Percentiles rank a stretch among this genome's conserved stretches.
Conservation (phyloP, 345 rosid species). For the Pelargonium nanum region DNA sequence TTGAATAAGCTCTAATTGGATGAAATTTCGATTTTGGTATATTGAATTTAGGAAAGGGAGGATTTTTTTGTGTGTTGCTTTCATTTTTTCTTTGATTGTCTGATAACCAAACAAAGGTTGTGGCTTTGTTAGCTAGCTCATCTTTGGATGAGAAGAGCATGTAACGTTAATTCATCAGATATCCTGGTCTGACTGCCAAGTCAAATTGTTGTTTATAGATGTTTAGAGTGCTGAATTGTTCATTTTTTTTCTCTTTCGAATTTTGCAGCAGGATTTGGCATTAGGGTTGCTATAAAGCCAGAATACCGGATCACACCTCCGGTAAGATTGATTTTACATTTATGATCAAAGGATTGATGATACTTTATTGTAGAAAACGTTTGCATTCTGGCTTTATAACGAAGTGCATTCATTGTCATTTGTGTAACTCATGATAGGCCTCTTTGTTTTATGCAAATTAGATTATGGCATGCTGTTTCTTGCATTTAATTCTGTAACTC, state of each 20-base stretch:
- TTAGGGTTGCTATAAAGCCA: constrained; percentile 60
- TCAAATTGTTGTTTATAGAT: constrained; percentile 1
- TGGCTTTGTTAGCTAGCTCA: too few relatives aligned
- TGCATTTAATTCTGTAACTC: too few relatives aligned
- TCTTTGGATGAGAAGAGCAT: too few relatives aligned
- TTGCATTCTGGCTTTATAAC: neutral
- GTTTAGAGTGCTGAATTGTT: neutral
- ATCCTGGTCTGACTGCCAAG: too few relatives aligned
- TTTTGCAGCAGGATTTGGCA: constrained; percentile 67
- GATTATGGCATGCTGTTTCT: too few relatives aligned
- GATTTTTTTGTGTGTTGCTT: neutral
- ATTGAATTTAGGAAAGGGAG: neutral
- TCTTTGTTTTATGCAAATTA: neutral
- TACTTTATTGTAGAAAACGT: neutral
- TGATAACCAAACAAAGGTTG: too few relatives aligned
- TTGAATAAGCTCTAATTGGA: too few relatives aligned
- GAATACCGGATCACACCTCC: constrained; percentile 80
- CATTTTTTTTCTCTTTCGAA: neutral
- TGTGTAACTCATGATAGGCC: too few relatives aligned
- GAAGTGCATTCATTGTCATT: neutral
- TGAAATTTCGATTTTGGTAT: too few relatives aligned
- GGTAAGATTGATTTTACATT: constrained; percentile 25
- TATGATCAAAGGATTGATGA: neutral
- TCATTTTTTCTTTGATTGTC: too few relatives aligned
- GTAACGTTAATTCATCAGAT: too few relatives aligned